Base-by-base conservation (phyloP, 2,329 filamentous ascomycete genomes). In the Xylogone sp. region DNA sequence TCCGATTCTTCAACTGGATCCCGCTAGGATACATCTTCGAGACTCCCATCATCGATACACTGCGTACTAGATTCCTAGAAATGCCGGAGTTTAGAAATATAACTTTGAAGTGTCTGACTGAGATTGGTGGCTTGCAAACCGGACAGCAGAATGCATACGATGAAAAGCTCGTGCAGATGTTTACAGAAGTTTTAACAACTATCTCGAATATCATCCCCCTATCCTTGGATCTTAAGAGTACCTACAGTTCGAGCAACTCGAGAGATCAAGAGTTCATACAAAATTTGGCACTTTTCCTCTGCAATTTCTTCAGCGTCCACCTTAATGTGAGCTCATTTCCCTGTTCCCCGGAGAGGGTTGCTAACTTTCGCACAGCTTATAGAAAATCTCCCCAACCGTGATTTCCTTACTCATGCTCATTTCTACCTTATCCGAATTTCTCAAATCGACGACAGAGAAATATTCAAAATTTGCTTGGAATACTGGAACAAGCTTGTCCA, bases 401-500 rank as follows among this genome's bases (percentile, higher is more conserved):
- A 99, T 65, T 99, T 90, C 70, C 85, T 99, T 43, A 89, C 90
- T 1, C 94, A 99, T 66, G 93, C 90, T 18, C 94, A 99, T 71
- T 97, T 96, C 72, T 99, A 99, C 71, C 84, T 99, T 13, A 97
- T 99, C 65, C 87, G 93, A 56, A 97, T 99, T 70, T 97, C 92
- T 45, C 92, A 99, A 73, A 99, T 99, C 60, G 94, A 99, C 61
- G 95, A 99, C 66, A 87, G 94, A 50, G 94, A 99, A 70, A 96
- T 99, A 58, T 99, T 99, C 83, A 99, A 99, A 79, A 99, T 99
- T 65, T 96, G 90, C 68, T 77, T 99, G 56, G 95, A 99, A 69
- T 99, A 99, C 75, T 99, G 94, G 94, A 94, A 95, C 34, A 97
- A 97, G 73, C 81, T 97, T 47, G 95, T 99, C 6, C 93, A 96